Conservation (phyloP, 306 rosid genomes). For the Dalbergia cultrata region DNA sequence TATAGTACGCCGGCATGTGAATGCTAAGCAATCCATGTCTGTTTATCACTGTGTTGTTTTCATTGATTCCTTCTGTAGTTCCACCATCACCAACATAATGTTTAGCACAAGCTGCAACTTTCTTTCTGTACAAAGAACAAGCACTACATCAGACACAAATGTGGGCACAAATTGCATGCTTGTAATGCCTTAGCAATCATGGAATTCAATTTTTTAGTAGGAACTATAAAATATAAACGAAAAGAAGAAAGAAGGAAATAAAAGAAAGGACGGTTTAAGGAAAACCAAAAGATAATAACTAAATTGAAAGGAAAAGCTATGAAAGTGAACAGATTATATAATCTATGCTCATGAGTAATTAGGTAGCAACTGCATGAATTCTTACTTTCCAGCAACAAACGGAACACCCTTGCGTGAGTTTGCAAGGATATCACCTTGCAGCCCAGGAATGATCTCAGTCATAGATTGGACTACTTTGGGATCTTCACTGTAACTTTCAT, state of each 20-base stretch:
- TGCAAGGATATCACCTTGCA: constrained; percentile 45
- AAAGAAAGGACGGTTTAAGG: not conserved
- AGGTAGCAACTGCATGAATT: not conserved
- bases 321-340: too few species aligned
- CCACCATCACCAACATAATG: constrained; percentile 31
- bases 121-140: not conserved
- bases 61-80: constrained; percentile 30
- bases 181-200: not conserved
- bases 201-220: too few species aligned
- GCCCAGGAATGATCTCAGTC: constrained; percentile 38
- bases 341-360: too few species aligned
- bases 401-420: constrained; percentile 41
- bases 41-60: constrained; percentile 16
- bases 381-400: constrained; percentile 38
- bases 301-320: too few species aligned
- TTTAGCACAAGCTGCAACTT: constrained; percentile 1
- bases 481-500: constrained; percentile 1
- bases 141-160: not conserved
- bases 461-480: constrained; percentile 24
- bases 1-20: constrained; percentile 29
- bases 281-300: too few species aligned
- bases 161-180: not conserved
- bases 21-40: constrained; percentile 9
- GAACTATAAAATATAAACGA: too few species aligned
- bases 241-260: not conserved